Percentiles rank a stretch among this genome's conserved stretches.
These are phyloP conservation scores for Echium plantagineum DNA, from an alignment of 257 asterid genomes.

Conservation along the genomic window DNA sequence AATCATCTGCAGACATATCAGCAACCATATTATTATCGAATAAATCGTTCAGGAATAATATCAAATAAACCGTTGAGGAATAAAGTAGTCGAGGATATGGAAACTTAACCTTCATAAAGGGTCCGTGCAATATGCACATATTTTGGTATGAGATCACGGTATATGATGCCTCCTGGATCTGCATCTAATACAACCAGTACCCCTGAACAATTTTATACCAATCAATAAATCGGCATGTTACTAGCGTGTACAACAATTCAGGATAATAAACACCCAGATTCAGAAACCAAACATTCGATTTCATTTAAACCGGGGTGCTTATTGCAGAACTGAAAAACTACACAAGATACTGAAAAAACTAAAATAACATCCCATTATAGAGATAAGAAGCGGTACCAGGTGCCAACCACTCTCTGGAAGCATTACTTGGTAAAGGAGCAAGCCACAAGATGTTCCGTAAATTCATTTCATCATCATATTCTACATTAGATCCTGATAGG, in stretches of 20 bases:
- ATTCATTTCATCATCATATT: slow-evolving; percentile 74
- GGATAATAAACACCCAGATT: background rate
- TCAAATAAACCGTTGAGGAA: background rate
- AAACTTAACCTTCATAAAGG: slow-evolving; percentile 61
- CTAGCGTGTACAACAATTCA: background rate
- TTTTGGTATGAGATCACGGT: slow-evolving; percentile 66
- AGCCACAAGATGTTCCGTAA: slow-evolving; percentile 90
- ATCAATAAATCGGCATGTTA: background rate
- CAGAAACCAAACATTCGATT: too few relatives aligned
- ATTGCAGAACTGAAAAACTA: background rate
- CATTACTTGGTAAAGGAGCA: slow-evolving; percentile 76
- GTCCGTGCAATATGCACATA: slow-evolving; percentile 68
- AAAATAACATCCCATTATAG: background rate
- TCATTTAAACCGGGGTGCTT: background rate
- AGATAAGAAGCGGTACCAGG: slow-evolving; percentile 51
- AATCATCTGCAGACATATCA: slow-evolving; percentile 46
- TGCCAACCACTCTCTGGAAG: slow-evolving; percentile 49
- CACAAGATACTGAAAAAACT: background rate
- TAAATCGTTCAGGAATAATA: background rate
- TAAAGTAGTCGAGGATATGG: background rate
- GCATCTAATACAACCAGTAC: slow-evolving; percentile 88
- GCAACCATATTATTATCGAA: background rate
- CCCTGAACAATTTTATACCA: slow-evolving; percentile 28
- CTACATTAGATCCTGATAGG: slow-evolving; percentile 59
- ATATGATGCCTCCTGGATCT: slow-evolving; percentile 70